A percentile compares a stretch with the other conserved stretches of the same genome.
Conservation (phyloP, 129 eudicot species). For the Tagetes erecta region DNA sequence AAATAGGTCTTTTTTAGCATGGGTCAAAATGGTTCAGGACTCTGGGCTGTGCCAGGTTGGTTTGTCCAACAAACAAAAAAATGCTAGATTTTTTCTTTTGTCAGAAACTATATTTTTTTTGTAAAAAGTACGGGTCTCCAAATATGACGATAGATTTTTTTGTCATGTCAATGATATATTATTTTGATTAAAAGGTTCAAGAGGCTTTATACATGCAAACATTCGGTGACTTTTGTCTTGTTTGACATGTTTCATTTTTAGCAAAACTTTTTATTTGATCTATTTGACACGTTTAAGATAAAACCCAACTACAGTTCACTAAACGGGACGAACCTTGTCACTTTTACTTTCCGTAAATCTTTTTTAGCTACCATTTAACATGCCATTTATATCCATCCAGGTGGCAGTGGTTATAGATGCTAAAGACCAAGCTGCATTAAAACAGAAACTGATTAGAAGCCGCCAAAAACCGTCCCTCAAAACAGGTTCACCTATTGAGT, state of each 20-base stretch:
- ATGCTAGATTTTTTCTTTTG: too few relatives aligned
- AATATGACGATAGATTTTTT: not conserved
- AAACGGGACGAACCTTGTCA: not conserved
- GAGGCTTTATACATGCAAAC: not conserved
- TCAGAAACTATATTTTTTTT: not conserved
- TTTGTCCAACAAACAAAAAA: not conserved
- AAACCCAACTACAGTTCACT: not conserved
- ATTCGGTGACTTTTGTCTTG: not conserved
- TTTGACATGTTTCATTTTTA: not conserved
- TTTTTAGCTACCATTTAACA: not conserved
- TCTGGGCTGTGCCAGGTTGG: not conserved
- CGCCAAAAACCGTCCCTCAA: constrained; percentile 55
- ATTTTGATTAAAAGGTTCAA: not conserved
- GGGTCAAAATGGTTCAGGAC: not conserved
- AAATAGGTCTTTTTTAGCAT: not conserved
- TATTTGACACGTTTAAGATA: not conserved
- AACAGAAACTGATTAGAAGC: constrained; percentile 49
- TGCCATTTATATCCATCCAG: constrained; percentile 47
- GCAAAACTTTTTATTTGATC: not conserved
- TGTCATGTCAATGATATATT: not conserved
- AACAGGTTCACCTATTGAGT: constrained; percentile 89
- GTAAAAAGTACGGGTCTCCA: not conserved
- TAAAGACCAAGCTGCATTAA: constrained; percentile 53
- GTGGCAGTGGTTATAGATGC: constrained; percentile 55
- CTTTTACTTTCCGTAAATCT: not conserved